Base-by-base conservation (phyloP, 2,329 filamentous ascomycete genomes). In the Paracamarosporium sp. region DNA sequence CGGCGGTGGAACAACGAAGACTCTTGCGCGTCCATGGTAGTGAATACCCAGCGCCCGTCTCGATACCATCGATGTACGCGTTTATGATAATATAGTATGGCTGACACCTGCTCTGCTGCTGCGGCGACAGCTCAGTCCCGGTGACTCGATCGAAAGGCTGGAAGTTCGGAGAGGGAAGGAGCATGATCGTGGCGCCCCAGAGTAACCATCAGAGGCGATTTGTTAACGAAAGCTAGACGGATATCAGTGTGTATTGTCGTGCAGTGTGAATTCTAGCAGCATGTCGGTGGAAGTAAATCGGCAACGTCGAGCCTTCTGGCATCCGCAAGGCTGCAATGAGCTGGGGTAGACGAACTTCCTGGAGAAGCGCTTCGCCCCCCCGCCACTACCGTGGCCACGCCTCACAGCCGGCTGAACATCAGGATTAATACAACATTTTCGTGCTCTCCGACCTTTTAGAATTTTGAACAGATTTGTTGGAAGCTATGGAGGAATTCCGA, bases 141-240 rank as follows among this genome's bases (percentile, higher is more conserved):
- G 57, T 60, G 24, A 30, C 53, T 54, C 57, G 38, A 36, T 60
- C 57, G 57, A 50, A 56, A 43, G 57, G 54, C 36, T 54, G 53
- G 43, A 60, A 55, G 20, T 28, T 57, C 22, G 47, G 43, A 20
- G 51, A 31, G n/a, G 50, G 45, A 30, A 13, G 28, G 33, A n/a
- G 50, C 57, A 60, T 60, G 24, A 35, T 57, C 40, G 55, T 48
- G 25, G 5, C 48, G 17, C 35, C 12, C 24, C 22, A 38, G 27
- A 30, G 28, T 24, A 35, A 43, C 30, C 56, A 59, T 59, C n/a
- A 41, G 50, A 24, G 13, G 36, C 25, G 44, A 22, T 12, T 17
- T 20, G 15, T 31, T n/a, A 20, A 27, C 8, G 31, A n/a, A 36
- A 6, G 27, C 24, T 40, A 27, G 11, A 31, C 13, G 5, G 13